Evolutionary conservation across 1,284 basidiomycete species (phyloP).

Genomic region (Moniliella sp.): DNA sequence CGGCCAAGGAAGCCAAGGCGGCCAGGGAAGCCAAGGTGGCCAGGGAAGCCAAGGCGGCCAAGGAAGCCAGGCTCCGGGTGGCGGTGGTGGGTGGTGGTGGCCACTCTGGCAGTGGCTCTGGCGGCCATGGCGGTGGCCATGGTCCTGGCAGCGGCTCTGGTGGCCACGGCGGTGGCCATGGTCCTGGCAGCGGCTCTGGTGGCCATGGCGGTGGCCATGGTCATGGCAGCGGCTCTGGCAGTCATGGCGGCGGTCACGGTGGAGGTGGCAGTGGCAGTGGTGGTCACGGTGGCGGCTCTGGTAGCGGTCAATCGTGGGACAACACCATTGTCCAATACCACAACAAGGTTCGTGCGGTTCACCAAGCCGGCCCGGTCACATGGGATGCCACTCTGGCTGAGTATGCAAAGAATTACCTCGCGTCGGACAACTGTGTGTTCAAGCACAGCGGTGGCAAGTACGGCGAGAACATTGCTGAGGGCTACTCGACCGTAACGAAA

Average conservation of each 20-base stretch:
- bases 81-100: not conserved
- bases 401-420: not conserved
- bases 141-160: not conserved
- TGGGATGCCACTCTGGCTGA: constrained; percentile 7
- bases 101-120: not conserved
- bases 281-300: not conserved
- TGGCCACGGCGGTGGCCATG: not conserved
- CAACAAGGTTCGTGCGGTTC: constrained; percentile 7
- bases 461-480: constrained; percentile 16
- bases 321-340: constrained; percentile 1
- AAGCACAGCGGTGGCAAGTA: constrained; percentile 12
- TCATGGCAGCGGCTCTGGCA: not conserved
- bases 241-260: not conserved
- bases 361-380: constrained; percentile 5
- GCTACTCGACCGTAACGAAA: constrained; percentile 6
- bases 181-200: not conserved
- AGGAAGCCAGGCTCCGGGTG: not conserved
- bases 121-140: not conserved
- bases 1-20: not conserved
- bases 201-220: not conserved
- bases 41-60: not conserved
- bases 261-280: not conserved
- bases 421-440: constrained; percentile 4
- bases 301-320: not conserved
- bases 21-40: not conserved